phyloP scores from a whole-genome alignment of 306 rosid genomes.

The Adenanthera pavonina region DNA sequence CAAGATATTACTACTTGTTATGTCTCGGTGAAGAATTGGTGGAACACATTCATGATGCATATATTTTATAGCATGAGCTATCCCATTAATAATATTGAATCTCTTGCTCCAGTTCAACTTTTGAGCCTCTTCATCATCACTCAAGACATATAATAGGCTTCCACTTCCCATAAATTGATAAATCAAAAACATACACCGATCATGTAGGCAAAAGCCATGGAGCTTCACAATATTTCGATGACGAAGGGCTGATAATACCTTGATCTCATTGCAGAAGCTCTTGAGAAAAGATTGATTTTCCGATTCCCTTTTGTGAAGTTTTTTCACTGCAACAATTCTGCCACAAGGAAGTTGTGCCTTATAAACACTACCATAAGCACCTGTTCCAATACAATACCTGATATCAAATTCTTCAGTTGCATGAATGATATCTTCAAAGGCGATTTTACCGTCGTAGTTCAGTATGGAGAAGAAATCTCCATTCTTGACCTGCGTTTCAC shows the following conservation, averaged over 20 bases:
- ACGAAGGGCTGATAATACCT: background rate
- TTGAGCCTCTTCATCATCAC: background rate
- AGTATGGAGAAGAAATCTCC: too few species aligned
- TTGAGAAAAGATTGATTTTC: background rate
- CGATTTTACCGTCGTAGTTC: background rate
- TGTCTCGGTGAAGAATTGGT: background rate
- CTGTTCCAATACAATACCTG: background rate
- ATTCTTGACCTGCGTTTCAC: too few species aligned
- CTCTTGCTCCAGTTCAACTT: background rate
- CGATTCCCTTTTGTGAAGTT: background rate
- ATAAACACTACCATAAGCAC: background rate
- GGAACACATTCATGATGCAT: background rate
- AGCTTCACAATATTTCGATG: background rate
- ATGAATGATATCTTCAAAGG: constrained; percentile 22
- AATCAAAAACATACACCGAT: background rate
- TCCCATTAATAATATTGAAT: background rate
- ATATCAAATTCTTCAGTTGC: background rate
- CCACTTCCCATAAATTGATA: background rate
- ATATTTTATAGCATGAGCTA: background rate
- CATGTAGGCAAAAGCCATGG: background rate
- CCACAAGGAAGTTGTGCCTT: background rate
- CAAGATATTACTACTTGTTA: background rate
- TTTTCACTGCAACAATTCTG: background rate
- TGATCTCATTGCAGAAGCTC: constrained; percentile 8
- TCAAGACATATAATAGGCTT: background rate